These are phyloP conservation scores for Diversispora epigaea DNA, from an alignment of 192 early-diverging fungal genomes.

Conservation along the genomic window DNA sequence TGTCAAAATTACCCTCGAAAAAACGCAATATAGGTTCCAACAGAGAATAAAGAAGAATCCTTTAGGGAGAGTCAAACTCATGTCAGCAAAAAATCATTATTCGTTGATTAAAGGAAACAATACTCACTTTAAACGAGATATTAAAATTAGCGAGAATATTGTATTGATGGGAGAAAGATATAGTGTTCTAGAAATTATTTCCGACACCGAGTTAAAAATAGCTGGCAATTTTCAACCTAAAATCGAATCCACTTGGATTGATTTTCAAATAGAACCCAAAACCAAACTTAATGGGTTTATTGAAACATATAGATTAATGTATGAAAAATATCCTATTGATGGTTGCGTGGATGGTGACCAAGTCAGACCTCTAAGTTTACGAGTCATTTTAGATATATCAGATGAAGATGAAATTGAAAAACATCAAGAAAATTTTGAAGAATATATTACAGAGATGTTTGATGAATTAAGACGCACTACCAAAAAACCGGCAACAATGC, in stretches of 20 bases:
- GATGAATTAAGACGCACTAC: not conserved
- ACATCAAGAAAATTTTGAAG: conserved; percentile 11
- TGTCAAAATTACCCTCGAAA: conserved; percentile 13
- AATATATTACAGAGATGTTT: not conserved
- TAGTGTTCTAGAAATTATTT: conserved; percentile 6
- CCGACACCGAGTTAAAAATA: conserved; percentile 19
- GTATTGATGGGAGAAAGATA: conserved; percentile 14
- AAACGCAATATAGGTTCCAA: conserved; percentile 17
- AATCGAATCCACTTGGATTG: not conserved
- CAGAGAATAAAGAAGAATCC: not conserved
- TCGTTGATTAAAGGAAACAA: conserved; percentile 3
- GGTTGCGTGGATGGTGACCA: not conserved
- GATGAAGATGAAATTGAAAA: not conserved
- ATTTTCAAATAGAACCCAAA: conserved; percentile 10
- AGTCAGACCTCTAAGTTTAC: conserved; percentile 2
- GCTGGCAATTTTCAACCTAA: not conserved
- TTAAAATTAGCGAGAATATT: conserved; percentile 8
- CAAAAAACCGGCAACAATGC: not conserved
- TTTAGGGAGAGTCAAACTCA: not conserved
- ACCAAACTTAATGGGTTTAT: conserved; percentile 13
- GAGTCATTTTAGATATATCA: not conserved
- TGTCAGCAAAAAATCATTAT: not conserved
- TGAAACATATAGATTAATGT: conserved; percentile 10
- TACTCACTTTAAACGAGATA: conserved; percentile 3
- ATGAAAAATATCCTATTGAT: conserved; percentile 13